Base-by-base conservation (phyloP, 2,329 filamentous ascomycete genomes). In the Fusarium fujikuroi region DNA sequence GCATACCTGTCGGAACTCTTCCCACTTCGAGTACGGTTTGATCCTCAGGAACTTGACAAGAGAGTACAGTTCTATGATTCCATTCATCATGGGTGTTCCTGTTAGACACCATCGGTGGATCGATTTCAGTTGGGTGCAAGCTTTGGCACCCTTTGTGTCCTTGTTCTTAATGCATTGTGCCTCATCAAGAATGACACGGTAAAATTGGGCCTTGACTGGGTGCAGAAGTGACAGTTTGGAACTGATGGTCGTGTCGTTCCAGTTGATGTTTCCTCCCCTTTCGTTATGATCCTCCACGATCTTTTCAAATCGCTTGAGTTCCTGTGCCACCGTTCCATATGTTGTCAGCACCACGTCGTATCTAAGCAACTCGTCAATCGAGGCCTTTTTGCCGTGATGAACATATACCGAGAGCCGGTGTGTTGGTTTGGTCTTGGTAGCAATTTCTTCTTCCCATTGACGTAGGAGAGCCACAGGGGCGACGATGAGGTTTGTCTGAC, bases 81-180 rank as follows among this genome's bases (percentile, higher is more conserved):
- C 90, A 76, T 97, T 97, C 92, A 96, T 96, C 86, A 97, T 95
- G 0, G 94, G 94, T 0, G 94, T 96, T 60, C 93, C 94, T 0
- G 92, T 94, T 28, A 96, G 83, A 5, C 92, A 91, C 95, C 95
- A 97, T 74, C 92, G 87, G 47, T 93, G 93, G 25, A 89, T 87
- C 2, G 94, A 91, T 46, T 87, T 84, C 15, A 97, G 81, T 49
- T 84, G 85, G 63, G 86, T 90, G 18, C 91, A 93, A 3, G 94
- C 93, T 64, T 92, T 85, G 2, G 94, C 90, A 34, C 88, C 90
- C 78, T 93, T 93, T 0, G 94, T 93, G 34, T 89, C 87, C 14
- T 90, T 90, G 73, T 97, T 97, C 32, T 95, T 91, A 73, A 97
- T 95, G 18, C 85, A 91, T 76, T 97, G 95, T 0, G 93, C 94